Evolutionary conservation across 2,329 filamentous ascomycete genomes (phyloP), one percentile per base, ranked within the genome.

Genomic region (Fusarium sp.): DNA sequence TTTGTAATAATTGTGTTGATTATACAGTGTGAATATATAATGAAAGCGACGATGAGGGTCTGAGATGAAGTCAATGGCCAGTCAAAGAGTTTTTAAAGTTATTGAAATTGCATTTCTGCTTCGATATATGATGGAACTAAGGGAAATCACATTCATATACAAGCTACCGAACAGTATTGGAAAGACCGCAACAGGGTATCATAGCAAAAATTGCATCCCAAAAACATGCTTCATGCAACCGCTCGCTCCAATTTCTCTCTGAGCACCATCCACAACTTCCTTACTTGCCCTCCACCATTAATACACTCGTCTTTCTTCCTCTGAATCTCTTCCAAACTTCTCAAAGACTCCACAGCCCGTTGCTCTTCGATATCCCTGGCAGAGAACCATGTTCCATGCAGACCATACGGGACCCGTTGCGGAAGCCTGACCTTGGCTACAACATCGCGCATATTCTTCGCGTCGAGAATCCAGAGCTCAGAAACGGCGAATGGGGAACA

Each of bases 401-500:
- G 78, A 0, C 91, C 91, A 73, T 93, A 93, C 0, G 91, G 90
- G 1, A 93, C 90, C 15, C 91, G 80, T 71, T 92, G 90, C 5
- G 90, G 90, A 37, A 93, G 79, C 23, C 80, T 79, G 6, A 93
- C 83, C 64, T 83, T 85, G 9, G 86, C 88, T 6, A 91, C 83
- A 0, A 93, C 82, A 6, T 88, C 83, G 27, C 77, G 82, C 90
- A 93, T 93, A 5, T 83, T 83, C 65, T 77, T 85, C 1, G 90
- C 91, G 73, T 93, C 86, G 33, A 93, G 84, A 17, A 93, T 83
- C 91, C 91, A 93, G 0, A 93, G 80, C 77, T 93, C 90, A 35
- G 87, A 90, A 27, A 76, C 81, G 0, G 88, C 83, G 3, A 79
- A 78, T 0, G 82, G 78, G 1, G 62, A 73, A 56, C 85, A 88